Evolutionary conservation across 208 protist genomes (phyloP).

Genomic region (Leishmania arabica): DNA sequence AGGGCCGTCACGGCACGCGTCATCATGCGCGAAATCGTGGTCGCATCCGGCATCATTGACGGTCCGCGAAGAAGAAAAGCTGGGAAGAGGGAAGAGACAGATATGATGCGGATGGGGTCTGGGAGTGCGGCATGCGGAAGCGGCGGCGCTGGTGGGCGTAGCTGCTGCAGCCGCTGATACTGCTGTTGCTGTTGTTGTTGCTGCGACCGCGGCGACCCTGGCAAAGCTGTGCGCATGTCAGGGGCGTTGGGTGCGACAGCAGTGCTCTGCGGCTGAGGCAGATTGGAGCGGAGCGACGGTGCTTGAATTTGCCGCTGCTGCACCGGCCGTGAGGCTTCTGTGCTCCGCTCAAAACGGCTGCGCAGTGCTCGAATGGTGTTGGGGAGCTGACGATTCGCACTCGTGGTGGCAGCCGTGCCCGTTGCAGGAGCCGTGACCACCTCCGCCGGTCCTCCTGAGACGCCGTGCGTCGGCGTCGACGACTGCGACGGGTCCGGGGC

Average conservation of each 20-base stretch:
- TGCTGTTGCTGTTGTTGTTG: not conserved
- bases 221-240: not conserved
- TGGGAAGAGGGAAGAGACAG: conserved; percentile 6
- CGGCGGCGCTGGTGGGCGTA: not conserved
- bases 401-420: not conserved
- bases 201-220: not conserved
- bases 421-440: not conserved
- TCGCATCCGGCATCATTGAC: conserved; percentile 10
- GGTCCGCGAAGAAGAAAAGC: conserved; percentile 15
- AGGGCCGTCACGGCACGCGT: conserved; percentile 10
- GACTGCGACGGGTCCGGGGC: not conserved
- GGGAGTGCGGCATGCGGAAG: not conserved
- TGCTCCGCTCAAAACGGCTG: conserved; percentile 23
- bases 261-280: not conserved
- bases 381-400: conserved; percentile 10
- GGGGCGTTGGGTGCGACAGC: not conserved
- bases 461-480: not conserved
- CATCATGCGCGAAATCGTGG: conserved; percentile 18
- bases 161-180: conserved; percentile 6
- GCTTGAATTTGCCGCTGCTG: conserved; percentile 8
- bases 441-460: not conserved
- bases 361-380: conserved; percentile 26
- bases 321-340: not conserved
- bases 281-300: not conserved
- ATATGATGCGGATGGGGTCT: not conserved